phyloP scores from a whole-genome alignment of 192 early-diverging fungal genomes.

The Coemansia sp. region DNA sequence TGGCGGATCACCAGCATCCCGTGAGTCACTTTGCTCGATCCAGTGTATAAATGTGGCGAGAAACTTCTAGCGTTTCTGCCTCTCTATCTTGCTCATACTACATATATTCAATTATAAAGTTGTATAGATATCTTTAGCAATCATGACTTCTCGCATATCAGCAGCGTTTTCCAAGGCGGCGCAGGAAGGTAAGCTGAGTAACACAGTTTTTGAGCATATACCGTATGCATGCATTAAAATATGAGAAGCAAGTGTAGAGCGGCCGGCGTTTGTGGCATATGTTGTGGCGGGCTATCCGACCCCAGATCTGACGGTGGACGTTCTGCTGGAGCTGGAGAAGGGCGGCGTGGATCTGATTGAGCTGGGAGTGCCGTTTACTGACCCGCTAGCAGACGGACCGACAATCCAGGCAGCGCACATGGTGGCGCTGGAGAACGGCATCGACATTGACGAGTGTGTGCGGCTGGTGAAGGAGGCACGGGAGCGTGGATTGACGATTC shows the following conservation, averaged over 20 bases:
- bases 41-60: not conserved
- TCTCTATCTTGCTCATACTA: not conserved
- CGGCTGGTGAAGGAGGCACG: constrained; percentile 79
- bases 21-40: not conserved
- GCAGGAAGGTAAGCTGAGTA: constrained; percentile 17
- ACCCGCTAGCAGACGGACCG: constrained; percentile 96
- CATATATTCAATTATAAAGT: not conserved
- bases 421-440: constrained; percentile 74
- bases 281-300: constrained; percentile 90
- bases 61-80: not conserved
- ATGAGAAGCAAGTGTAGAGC: constrained; percentile 11
- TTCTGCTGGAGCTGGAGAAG: constrained; percentile 81
- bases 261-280: constrained; percentile 90
- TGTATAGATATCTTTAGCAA: not conserved
- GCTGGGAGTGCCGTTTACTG: constrained; percentile 96
- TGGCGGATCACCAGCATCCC: not conserved
- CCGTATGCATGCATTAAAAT: not conserved
- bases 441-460: constrained; percentile 81
- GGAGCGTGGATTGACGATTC: constrained; percentile 76
- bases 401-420: constrained; percentile 89
- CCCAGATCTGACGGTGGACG: constrained; percentile 74
- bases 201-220: not conserved
- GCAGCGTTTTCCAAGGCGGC: constrained; percentile 41
- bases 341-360: constrained; percentile 96
- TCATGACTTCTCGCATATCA: constrained; percentile 38